Evolutionary conservation across 495 filamentous ascomycete species (phyloP), one percentile per base, ranked within the genome.

Genomic region (Penicillium soppii): DNA sequence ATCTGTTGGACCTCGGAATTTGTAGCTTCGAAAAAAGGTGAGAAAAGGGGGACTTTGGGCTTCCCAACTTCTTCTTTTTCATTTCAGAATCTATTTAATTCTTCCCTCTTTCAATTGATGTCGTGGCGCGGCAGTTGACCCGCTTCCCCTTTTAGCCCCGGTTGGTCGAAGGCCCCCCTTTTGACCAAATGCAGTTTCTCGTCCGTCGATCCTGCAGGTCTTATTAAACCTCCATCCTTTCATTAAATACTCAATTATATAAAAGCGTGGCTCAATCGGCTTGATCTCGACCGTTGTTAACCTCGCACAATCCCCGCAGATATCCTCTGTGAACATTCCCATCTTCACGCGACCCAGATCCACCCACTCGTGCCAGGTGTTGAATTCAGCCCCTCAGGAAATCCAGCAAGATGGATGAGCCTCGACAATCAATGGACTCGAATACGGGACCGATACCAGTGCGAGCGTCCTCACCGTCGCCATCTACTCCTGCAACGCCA

Each of bases 401-500:
- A 13, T 4, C 12, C 13, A 30, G 30, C 46, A 32, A 23, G 44
- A 73, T 75, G 72, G 69, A 71, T 22, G 69, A 69, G 47, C 50
- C 62, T 4, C 47, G 47, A 26, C 56, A 47, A 23, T 52, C 65
- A 20, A 46, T 61, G 29, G 70, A 68, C 15, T 46, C 52, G 29
- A 65, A 67, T 35, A 35, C 60, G 40, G 43, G 39, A 22, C 51
- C 59, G 44, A 54, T 59, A 50, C 65, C 66, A 16, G 55, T 61
- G 45, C 68, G 69, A 10, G 63, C 63, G 20, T 64, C 86, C 7
- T 84, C 86, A 30, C 86, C 86, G 42, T 86, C 83, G 37, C 77
- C 77, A 13, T 79, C 81, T 1, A 56, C 74, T 52, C 59, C 69
- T 20, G 87, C 90, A 17, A 83, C 79, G 12, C 80, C 82, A 9